Evolutionary conservation across 2,329 filamentous ascomycete genomes (phyloP), one percentile per base, ranked within the genome.

Genomic region (Aureobasidium namibiae): DNA sequence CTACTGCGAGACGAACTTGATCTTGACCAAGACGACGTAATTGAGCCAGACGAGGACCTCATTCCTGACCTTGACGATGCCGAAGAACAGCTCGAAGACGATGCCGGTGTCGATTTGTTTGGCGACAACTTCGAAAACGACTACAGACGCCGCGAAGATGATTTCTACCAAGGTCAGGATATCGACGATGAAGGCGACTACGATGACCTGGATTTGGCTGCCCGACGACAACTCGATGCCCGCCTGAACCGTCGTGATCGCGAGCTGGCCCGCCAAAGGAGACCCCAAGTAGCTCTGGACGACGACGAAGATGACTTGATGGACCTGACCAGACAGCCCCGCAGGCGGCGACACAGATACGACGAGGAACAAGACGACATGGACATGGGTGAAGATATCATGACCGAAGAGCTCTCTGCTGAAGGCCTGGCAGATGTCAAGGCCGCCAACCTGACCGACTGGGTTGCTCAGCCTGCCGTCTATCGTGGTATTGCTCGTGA

Each of bases 371-470:
- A 87, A 13, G 92, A 96, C 65, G 92, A 96, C 65, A 80, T 86
- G 67, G 88, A 92, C 62, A 91, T 96, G 85, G 89, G 87, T 61
- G 89, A 88, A 49, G 90, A 96, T 69, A 91, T 96, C 64, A 92
- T 97, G 89, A 89, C 95, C 64, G 92, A 95, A 72, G 92, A 97
- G 73, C 82, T 99, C 21, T 92, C 92, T 1, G 82, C 97, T 0
- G 92, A 97, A 74, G 90, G 90, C 13, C 80, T 99, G 42, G 85
- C 89, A 63, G 94, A 99, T 71, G 87, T 97, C 64, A 99, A 99
- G 73, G 91, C 94, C 18, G 83, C 90, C 18, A 96, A 89, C 65
- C 78, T 99, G 69, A 95, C 91, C 0, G 94, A 99, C 65, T 99
- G 95, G 95, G 88, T 99, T 42, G 86, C 90, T 14, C 87, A 92